Percentiles rank a stretch among this genome's conserved stretches.
Evolutionary conservation across 495 filamentous ascomycete genomes (phyloP).

Genomic region (Thermothielavioides terrestris): DNA sequence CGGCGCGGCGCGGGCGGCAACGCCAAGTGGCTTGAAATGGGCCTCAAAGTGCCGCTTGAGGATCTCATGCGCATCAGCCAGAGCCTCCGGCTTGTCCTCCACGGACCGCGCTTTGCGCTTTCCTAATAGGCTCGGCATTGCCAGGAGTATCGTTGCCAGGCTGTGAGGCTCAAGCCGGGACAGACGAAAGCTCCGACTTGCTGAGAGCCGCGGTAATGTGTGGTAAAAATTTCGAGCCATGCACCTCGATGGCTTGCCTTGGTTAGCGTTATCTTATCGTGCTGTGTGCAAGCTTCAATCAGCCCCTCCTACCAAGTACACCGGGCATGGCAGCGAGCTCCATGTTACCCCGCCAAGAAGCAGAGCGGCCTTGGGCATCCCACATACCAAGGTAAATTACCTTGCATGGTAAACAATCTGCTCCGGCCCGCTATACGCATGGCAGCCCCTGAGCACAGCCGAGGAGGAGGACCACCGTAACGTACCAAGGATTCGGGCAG

Average conservation of each 20-base stretch:
- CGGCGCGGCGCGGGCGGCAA: conserved; percentile 12
- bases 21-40: conserved; percentile 65
- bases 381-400: too few relatives aligned
- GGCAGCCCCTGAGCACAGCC: too few relatives aligned
- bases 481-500: background rate
- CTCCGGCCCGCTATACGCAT: too few relatives aligned
- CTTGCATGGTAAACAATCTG: too few relatives aligned
- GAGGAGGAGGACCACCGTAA: too few relatives aligned
- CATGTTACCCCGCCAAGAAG: conserved; percentile 1
- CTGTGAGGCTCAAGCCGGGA: too few relatives aligned
- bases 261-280: conserved; percentile 15
- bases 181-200: too few relatives aligned
- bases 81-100: conserved; percentile 21
- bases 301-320: conserved; percentile 7
- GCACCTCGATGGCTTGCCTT: conserved; percentile 9
- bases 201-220: too few relatives aligned
- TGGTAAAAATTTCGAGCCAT: conserved; percentile 1
- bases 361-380: background rate
- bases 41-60: conserved; percentile 81
- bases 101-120: conserved; percentile 33
- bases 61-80: conserved; percentile 38
- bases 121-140: conserved; percentile 32
- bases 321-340: background rate
- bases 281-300: conserved; percentile 1
- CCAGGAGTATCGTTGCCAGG: too few relatives aligned